phyloP scores from a whole-genome alignment of 495 filamentous ascomycete genomes.

The Letharia columbiana region DNA sequence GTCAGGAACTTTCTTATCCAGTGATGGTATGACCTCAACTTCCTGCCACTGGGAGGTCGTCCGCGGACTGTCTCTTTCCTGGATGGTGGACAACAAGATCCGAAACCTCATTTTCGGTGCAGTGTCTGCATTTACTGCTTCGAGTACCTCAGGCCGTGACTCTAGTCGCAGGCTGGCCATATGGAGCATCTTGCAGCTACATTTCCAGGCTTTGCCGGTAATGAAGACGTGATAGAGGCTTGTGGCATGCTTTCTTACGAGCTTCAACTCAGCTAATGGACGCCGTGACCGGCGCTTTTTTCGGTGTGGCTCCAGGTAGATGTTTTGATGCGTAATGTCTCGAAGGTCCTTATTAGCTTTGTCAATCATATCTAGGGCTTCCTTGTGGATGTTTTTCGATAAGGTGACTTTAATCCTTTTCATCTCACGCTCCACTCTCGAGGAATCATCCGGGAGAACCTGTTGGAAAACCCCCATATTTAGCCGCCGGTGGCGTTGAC shows the following conservation, averaged over 20 bases:
- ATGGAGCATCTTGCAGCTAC: constrained; percentile 25
- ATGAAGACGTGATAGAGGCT: constrained; percentile 24
- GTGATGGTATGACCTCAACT: constrained; percentile 14
- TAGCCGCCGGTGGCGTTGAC: not conserved
- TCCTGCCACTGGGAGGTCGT: constrained; percentile 19
- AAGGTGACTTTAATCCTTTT: constrained; percentile 25
- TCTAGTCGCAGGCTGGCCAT: constrained; percentile 24
- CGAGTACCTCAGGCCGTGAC: constrained; percentile 5
- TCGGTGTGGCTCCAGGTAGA: constrained; percentile 19
- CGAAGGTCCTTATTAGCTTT: constrained; percentile 24
- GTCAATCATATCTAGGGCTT: constrained; percentile 22
- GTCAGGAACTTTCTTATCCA: not conserved
- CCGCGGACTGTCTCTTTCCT: not conserved
- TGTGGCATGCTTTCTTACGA: constrained; percentile 19
- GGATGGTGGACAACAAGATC: constrained; percentile 4
- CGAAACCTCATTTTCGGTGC: not conserved
- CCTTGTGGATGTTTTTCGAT: constrained; percentile 25
- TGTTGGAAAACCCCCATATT: not conserved
- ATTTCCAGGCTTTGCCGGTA: constrained; percentile 23
- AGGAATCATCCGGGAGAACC: constrained; percentile 12
- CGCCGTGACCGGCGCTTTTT: not conserved
- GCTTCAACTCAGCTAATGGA: constrained; percentile 4
- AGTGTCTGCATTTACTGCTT: not conserved
- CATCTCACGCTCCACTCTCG: constrained; percentile 20
- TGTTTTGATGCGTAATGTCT: constrained; percentile 19